A percentile compares a stretch with the other conserved stretches of the same genome.
phyloP scores from a whole-genome alignment of 768 basidiomycete species.

The Astraeus odoratus region DNA sequence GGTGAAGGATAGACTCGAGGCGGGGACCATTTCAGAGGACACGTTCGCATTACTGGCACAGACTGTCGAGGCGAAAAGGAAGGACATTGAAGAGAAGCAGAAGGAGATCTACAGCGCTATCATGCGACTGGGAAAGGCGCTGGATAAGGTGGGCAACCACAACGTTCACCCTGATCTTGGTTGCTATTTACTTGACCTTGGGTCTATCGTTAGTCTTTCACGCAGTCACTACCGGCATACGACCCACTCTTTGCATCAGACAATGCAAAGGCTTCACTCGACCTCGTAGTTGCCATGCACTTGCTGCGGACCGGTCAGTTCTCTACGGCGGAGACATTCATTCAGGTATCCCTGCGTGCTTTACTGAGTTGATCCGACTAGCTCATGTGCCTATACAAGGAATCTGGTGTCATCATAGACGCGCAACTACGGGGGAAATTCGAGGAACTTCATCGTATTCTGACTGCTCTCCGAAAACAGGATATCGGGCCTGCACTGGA shows the following conservation, averaged over 20 bases:
- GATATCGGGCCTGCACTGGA: slow-evolving; percentile 73
- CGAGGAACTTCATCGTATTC: slow-evolving; percentile 62
- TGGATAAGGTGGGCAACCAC: slow-evolving; percentile 72
- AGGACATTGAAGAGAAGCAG: slow-evolving; percentile 79
- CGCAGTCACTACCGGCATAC: slow-evolving; percentile 56
- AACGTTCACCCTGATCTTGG: not conserved
- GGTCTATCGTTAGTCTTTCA: slow-evolving; percentile 65
- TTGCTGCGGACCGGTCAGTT: slow-evolving; percentile 80
- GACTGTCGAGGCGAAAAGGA: slow-evolving; percentile 66
- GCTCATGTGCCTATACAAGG: slow-evolving; percentile 36
- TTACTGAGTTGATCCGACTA: not conserved
- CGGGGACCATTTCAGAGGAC: slow-evolving; percentile 42
- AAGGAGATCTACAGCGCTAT: slow-evolving; percentile 82
- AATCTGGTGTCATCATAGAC: slow-evolving; percentile 55
- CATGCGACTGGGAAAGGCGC: slow-evolving; percentile 70
- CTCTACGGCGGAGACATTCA: slow-evolving; percentile 65
- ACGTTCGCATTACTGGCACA: slow-evolving; percentile 45
- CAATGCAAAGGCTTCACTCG: slow-evolving; percentile 52
- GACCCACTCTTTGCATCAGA: slow-evolving; percentile 59
- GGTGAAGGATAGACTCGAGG: slow-evolving; percentile 46
- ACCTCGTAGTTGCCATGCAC: slow-evolving; percentile 68
- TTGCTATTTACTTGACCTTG: slow-evolving; percentile 4
- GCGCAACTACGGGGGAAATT: slow-evolving; percentile 49
- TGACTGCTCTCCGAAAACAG: slow-evolving; percentile 56
- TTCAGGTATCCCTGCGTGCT: slow-evolving; percentile 39